Evolutionary conservation across 768 basidiomycete genomes (phyloP).

Genomic region (Pisolithus tinctorius): DNA sequence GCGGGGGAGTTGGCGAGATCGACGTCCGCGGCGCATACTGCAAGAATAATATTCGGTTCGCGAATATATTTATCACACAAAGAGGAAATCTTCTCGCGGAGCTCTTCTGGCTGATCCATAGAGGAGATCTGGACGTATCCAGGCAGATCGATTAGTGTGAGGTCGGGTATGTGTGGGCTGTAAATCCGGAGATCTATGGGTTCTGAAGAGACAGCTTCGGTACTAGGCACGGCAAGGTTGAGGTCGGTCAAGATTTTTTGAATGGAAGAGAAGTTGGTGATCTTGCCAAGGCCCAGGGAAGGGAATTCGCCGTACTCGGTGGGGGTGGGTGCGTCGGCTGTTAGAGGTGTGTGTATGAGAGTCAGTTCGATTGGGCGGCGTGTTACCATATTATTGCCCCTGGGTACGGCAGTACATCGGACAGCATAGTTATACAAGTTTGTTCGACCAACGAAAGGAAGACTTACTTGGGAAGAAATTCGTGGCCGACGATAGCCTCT

Average conservation of each 20-base stretch:
- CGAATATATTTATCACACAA: conserved; percentile 96
- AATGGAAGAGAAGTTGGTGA: conserved; percentile 86
- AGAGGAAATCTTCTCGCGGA: conserved; percentile 86
- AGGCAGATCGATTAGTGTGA: conserved; percentile 95
- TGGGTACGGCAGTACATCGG: conserved; percentile 24
- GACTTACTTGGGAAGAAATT: conserved; percentile 94
- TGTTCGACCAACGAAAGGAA: not conserved
- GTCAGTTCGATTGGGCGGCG: conserved; percentile 97
- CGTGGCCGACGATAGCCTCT: conserved; percentile 95
- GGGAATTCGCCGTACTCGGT: conserved; percentile 95
- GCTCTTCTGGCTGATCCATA: conserved; percentile 89
- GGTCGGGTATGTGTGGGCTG: conserved; percentile 92
- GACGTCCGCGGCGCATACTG: conserved; percentile 97
- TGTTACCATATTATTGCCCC: conserved; percentile 99
- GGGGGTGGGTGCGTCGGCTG: conserved; percentile 41
- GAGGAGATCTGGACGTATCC: conserved; percentile 95
- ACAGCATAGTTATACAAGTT: not conserved
- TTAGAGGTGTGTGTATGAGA: conserved; percentile 80
- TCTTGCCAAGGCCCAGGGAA: conserved; percentile 78
- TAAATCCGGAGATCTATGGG: conserved; percentile 97
- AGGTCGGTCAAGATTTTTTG: conserved; percentile 92
- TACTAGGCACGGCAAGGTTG: conserved; percentile 87
- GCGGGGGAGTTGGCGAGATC: conserved; percentile 98
- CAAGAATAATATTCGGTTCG: conserved; percentile 99
- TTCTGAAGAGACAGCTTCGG: conserved; percentile 86